These are phyloP conservation scores for Calocybe cyanea DNA, from an alignment of 768 basidiomycete genomes.

Conservation along the genomic window DNA sequence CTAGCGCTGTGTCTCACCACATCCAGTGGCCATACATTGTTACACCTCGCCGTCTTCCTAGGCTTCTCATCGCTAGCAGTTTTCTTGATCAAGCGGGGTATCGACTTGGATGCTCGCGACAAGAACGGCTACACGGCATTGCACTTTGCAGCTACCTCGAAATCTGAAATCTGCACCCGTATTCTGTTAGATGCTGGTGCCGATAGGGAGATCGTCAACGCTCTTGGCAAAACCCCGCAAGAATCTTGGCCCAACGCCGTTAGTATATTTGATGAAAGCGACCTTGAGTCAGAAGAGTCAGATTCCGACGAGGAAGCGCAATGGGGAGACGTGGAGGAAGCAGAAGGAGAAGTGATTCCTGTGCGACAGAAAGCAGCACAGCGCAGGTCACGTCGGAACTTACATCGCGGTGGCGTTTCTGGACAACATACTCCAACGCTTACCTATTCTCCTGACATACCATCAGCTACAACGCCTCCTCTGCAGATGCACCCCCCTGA, in stretches of 20 bases:
- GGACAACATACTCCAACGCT: conserved; percentile 23
- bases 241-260: conserved; percentile 48
- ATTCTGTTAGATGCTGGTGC: conserved; percentile 80
- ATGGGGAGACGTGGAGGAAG: conserved; percentile 70
- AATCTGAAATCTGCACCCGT: conserved; percentile 58
- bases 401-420: conserved; percentile 24
- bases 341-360: conserved; percentile 39
- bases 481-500: conserved; percentile 11
- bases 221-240: conserved; percentile 62
- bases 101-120: conserved; percentile 83
- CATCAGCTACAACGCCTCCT: conserved; percentile 29
- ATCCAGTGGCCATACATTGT: conserved; percentile 74
- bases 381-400: conserved; percentile 31
- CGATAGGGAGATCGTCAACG: conserved; percentile 70
- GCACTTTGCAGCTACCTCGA: conserved; percentile 75
- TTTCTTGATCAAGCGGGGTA: conserved; percentile 68
- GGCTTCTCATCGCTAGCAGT: conserved; percentile 66
- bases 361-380: conserved; percentile 28
- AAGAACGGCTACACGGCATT: conserved; percentile 87
- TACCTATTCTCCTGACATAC: conserved; percentile 26
- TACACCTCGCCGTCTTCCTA: conserved; percentile 83
- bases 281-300: conserved; percentile 23
- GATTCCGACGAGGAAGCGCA: conserved; percentile 49
- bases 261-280: conserved; percentile 26
- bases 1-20: conserved; percentile 70